Percentiles rank a stretch among this genome's conserved stretches.
phyloP scores from a whole-genome alignment of 306 rosid species.

The Chamaecrista fasciculata region DNA sequence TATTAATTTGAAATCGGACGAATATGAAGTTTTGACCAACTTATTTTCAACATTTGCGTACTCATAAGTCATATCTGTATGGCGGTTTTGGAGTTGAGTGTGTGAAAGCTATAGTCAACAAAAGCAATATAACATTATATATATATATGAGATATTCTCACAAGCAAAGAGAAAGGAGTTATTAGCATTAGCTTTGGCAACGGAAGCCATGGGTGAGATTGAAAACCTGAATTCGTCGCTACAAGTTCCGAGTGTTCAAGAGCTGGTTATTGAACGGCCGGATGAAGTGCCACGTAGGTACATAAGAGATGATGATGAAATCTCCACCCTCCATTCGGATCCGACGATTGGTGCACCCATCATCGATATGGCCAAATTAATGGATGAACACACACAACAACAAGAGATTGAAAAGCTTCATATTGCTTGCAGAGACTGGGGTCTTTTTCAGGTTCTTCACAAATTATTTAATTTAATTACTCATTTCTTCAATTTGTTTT shows the following conservation, averaged over 20 bases:
- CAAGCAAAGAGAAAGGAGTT: not conserved
- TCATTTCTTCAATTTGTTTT: too few species aligned
- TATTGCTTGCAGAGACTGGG: conserved; percentile 45
- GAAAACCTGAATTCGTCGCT: conserved; percentile 37
- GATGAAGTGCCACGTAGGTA: conserved; percentile 39
- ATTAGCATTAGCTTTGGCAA: too few species aligned
- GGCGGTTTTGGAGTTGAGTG: too few species aligned
- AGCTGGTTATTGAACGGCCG: conserved; percentile 29
- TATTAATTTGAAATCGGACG: too few species aligned
- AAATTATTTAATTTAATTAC: too few species aligned
- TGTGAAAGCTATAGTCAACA: too few species aligned
- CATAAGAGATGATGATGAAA: conserved; percentile 34
- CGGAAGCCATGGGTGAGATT: conserved; percentile 8
- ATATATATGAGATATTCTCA: not conserved
- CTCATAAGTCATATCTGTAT: too few species aligned
- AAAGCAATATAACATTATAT: too few species aligned
- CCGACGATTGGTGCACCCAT: conserved; percentile 36
- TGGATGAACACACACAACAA: conserved; percentile 29
- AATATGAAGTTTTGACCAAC: too few species aligned
- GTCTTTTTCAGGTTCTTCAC: conserved; percentile 44
- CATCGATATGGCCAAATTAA: conserved; percentile 41
- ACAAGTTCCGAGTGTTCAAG: conserved; percentile 50
- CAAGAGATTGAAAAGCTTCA: conserved; percentile 42
- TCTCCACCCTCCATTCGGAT: conserved; percentile 29
- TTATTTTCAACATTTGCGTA: too few species aligned